These are phyloP conservation scores for Coniella vitis DNA, from an alignment of 2,329 filamentous ascomycete genomes.

Conservation along the genomic window DNA sequence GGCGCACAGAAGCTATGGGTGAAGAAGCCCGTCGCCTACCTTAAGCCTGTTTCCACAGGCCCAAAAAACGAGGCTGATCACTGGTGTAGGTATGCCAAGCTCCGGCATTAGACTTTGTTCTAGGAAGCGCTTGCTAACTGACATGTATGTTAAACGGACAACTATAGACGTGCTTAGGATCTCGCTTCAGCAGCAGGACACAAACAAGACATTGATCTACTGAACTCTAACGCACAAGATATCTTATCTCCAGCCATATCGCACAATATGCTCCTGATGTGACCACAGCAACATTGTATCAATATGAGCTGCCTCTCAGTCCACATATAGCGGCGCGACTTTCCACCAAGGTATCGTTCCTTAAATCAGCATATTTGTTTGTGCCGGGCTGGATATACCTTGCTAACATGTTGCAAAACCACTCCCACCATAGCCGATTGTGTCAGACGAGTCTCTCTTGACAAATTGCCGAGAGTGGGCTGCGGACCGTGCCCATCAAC, in stretches of 20 bases:
- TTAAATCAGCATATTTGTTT: too few species aligned
- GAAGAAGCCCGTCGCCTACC: constrained; percentile 50
- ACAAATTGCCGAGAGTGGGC: constrained; percentile 40
- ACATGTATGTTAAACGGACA: too few species aligned
- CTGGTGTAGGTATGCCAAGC: constrained; percentile 48
- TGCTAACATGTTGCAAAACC: too few species aligned
- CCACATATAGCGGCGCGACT: constrained; percentile 64
- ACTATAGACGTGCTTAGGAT: too few species aligned
- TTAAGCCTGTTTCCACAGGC: constrained; percentile 81
- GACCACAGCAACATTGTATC: constrained; percentile 51
- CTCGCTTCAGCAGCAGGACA: too few species aligned
- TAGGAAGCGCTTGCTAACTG: too few species aligned
- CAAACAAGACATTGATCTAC: too few species aligned
- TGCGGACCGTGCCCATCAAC: constrained; percentile 32
- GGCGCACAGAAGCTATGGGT: constrained; percentile 44
- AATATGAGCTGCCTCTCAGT: constrained; percentile 69
- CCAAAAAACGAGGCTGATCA: constrained; percentile 66
- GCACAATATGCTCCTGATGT: constrained; percentile 40
- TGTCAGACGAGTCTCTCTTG: constrained; percentile 45
- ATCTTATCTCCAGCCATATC: constrained; percentile 1
- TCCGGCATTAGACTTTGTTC: too few species aligned
- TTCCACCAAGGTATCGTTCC: constrained; percentile 39
- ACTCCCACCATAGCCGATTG: constrained; percentile 44
- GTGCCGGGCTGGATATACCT: too few species aligned
- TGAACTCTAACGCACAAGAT: too few species aligned